A percentile compares a stretch with the other conserved stretches of the same genome.
Conservation (phyloP, 2,329 filamentous ascomycete species). For the Hymenoscyphus salicellus region DNA sequence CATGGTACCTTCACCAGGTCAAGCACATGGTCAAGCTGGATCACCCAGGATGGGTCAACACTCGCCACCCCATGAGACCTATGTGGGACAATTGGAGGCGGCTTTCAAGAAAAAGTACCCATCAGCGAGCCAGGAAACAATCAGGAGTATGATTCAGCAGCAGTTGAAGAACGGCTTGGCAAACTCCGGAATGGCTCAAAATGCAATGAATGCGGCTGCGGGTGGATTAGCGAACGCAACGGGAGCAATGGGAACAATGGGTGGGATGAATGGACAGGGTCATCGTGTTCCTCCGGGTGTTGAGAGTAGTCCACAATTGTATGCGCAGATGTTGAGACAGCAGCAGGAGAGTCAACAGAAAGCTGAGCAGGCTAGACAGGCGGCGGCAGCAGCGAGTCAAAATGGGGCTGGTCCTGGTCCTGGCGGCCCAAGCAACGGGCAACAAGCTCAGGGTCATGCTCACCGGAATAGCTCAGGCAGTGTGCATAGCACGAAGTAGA, state of each 20-base stretch:
- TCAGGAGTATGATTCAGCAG: constrained; percentile 51
- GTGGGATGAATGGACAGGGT: constrained; percentile 25
- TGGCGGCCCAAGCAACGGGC: constrained; percentile 14
- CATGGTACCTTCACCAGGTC: constrained; percentile 22
- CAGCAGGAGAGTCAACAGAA: constrained; percentile 40
- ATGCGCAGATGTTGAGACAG: constrained; percentile 52
- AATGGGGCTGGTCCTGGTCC: constrained; percentile 10
- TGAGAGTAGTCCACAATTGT: constrained; percentile 46
- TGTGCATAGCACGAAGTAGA: constrained; percentile 26
- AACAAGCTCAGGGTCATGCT: constrained; percentile 25
- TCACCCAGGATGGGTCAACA: constrained; percentile 32
- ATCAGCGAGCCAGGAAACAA: constrained; percentile 49
- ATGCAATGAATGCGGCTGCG: constrained; percentile 50
- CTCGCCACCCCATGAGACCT: constrained; percentile 13
- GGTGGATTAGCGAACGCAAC: constrained; percentile 31
- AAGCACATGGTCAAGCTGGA: constrained; percentile 25
- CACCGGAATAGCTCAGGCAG: constrained; percentile 27
- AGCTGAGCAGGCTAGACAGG: constrained; percentile 34
- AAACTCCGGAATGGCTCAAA: constrained; percentile 42
- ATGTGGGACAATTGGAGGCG: constrained; percentile 20
- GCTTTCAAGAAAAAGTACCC: constrained; percentile 31
- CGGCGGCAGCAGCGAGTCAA: constrained; percentile 22
- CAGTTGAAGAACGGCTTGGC: constrained; percentile 27
- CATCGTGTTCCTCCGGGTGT: constrained; percentile 31
- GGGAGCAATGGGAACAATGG: constrained; percentile 1